These are phyloP conservation scores for Aureobasidium sp. DNA, from an alignment of 2,329 filamentous ascomycete species.

Conservation along the genomic window DNA sequence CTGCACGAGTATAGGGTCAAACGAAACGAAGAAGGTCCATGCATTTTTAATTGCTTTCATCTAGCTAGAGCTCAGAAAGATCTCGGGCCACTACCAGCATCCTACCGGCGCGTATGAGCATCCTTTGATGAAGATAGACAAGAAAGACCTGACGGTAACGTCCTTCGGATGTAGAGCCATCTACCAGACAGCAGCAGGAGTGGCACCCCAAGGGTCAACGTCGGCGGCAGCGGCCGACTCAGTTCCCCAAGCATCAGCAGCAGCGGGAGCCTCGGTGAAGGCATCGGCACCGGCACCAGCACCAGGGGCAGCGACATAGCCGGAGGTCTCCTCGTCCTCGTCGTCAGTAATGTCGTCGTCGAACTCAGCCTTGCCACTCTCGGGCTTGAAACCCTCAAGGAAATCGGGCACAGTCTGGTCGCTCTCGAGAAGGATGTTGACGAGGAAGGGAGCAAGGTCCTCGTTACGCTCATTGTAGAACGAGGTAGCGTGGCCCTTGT, in stretches of 20 bases:
- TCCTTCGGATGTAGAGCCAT: background rate
- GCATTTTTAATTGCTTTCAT: background rate
- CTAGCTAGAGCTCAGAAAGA: background rate
- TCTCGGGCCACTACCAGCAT: background rate
- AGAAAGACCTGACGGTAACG: background rate
- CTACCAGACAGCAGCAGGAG: background rate
- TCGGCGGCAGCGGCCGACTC: background rate
- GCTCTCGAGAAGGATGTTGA: conserved; percentile 75
- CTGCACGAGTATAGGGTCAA: too few relatives aligned
- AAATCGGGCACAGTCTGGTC: conserved; percentile 78
- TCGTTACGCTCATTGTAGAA: conserved; percentile 79
- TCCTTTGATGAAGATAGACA: background rate
- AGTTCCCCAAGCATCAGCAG: conserved; percentile 20
- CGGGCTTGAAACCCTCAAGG: conserved; percentile 57
- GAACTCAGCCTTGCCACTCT: conserved; percentile 45
- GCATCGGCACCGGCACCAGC: conserved; percentile 13
- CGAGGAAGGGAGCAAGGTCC: conserved; percentile 64
- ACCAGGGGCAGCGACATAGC: conserved; percentile 19
- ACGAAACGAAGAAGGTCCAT: background rate
- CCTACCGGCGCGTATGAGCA: background rate
- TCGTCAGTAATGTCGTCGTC: conserved; percentile 49
- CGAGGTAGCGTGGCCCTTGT: conserved; percentile 76
- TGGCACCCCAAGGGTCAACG: background rate
- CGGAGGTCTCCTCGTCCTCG: conserved; percentile 18
- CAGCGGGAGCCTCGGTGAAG: conserved; percentile 15